These are phyloP conservation scores for Metarhizium robertsii DNA, from an alignment of 2,329 filamentous ascomycete species.

Conservation along the genomic window DNA sequence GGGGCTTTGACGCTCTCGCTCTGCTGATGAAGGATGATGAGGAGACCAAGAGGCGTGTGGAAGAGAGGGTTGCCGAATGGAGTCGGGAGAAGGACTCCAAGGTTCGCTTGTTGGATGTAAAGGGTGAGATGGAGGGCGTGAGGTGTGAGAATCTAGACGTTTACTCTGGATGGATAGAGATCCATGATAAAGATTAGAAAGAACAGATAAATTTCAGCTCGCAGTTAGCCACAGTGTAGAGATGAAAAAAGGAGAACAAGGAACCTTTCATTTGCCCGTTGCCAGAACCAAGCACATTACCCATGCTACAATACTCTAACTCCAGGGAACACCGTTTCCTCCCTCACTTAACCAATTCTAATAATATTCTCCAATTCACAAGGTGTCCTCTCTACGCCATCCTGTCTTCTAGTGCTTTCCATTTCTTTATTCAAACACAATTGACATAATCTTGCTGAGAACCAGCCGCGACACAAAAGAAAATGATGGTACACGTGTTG, in stretches of 20 bases:
- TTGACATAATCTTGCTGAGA: not conserved
- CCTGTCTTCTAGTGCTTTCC: not conserved
- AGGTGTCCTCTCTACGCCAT: not conserved
- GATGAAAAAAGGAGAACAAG: no score
- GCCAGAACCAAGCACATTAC: slow-evolving; percentile 1
- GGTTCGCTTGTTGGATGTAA: slow-evolving; percentile 60
- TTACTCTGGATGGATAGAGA: slow-evolving; percentile 34
- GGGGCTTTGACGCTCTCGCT: slow-evolving; percentile 84
- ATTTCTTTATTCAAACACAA: not conserved
- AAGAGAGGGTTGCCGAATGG: slow-evolving; percentile 57
- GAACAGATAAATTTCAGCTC: no score
- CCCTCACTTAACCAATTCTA: not conserved
- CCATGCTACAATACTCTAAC: not conserved
- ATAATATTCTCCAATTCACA: not conserved
- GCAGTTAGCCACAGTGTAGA: no score
- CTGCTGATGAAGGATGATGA: slow-evolving; percentile 68
- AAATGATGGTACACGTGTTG: slow-evolving; percentile 1
- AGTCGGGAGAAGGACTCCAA: slow-evolving; percentile 46
- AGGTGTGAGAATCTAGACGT: slow-evolving; percentile 33
- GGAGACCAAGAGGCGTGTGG: slow-evolving; percentile 50
- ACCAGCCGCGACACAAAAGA: not conserved
- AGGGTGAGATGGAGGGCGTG: slow-evolving; percentile 63
- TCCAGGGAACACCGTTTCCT: not conserved
- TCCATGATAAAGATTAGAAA: not conserved
- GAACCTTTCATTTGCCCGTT: not conserved